These are phyloP conservation scores for Cyanidium caldarium DNA, from an alignment of 23 red algal species.

Conservation along the genomic window DNA sequence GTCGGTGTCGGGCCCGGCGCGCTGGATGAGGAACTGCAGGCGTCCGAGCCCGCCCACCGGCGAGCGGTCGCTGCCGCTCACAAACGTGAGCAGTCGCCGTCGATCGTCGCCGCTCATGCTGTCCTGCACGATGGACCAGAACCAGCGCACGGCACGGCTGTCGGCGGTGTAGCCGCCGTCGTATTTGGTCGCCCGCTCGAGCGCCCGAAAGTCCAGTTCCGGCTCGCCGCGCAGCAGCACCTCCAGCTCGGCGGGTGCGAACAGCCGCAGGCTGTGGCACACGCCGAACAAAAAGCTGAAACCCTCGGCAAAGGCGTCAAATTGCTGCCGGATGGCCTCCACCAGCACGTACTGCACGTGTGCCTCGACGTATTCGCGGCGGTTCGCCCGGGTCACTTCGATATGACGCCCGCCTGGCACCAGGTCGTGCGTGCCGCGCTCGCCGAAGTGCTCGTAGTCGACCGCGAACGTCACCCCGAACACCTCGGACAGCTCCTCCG, in stretches of 20 bases:
- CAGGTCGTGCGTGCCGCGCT: constrained; percentile 36
- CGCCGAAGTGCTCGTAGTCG: constrained; percentile 45
- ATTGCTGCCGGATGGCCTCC: constrained; percentile 39
- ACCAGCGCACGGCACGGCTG: constrained; percentile 27
- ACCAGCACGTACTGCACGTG: constrained; percentile 62
- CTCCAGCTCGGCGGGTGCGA: constrained; percentile 70
- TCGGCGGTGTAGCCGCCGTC: constrained; percentile 59
- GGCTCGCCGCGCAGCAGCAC: constrained; percentile 58
- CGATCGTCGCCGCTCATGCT: constrained; percentile 40
- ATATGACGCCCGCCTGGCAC: constrained; percentile 34
- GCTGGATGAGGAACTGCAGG: constrained; percentile 57
- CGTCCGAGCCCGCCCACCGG: constrained; percentile 76
- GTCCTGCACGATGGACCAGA: constrained; percentile 69
- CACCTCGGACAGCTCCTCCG: constrained; percentile 53
- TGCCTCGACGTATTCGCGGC: constrained; percentile 37
- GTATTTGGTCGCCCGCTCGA: constrained; percentile 40
- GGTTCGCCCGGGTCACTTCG: constrained; percentile 43
- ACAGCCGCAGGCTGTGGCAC: constrained; percentile 13
- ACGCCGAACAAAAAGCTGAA: constrained; percentile 50
- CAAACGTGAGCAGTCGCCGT: constrained; percentile 58
- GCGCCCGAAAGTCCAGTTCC: constrained; percentile 60
- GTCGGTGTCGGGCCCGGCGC: constrained; percentile 57
- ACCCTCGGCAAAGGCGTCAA: constrained; percentile 60
- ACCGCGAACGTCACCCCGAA: constrained; percentile 51
- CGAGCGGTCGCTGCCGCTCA: constrained; percentile 62